Conservation (phyloP, 2,329 filamentous ascomycete genomes). For the Talaromyces sp. region DNA sequence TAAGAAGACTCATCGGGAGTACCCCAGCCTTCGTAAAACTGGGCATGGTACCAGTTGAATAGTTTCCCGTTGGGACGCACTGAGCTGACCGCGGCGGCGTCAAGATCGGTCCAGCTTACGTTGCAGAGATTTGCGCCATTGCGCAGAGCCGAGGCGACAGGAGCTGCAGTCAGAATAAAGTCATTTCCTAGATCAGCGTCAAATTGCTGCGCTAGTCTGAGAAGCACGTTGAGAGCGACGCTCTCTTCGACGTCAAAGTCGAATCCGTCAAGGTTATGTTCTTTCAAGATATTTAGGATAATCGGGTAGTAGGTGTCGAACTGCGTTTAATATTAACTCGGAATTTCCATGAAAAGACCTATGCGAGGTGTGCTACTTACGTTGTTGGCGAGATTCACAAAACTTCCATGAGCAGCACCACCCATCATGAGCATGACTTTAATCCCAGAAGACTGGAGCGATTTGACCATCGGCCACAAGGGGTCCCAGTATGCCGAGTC, state of each 20-base stretch:
- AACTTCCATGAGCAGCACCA: slow-evolving; percentile 48
- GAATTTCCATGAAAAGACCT: neutral
- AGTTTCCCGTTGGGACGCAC: slow-evolving; percentile 44
- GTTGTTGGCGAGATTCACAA: slow-evolving; percentile 25
- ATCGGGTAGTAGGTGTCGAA: slow-evolving; percentile 48
- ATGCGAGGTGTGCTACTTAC: slow-evolving; percentile 11
- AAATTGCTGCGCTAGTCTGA: slow-evolving; percentile 43
- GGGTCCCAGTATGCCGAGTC: slow-evolving; percentile 5
- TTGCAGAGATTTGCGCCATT: slow-evolving; percentile 54
- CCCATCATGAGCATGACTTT: slow-evolving; percentile 51
- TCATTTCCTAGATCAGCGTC: slow-evolving; percentile 56
- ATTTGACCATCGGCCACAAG: slow-evolving; percentile 46
- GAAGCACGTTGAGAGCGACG: slow-evolving; percentile 13
- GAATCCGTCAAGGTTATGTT: slow-evolving; percentile 36
- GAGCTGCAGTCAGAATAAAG: slow-evolving; percentile 65
- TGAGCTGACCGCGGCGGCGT: slow-evolving; percentile 35
- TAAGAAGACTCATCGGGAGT: slow-evolving; percentile 40
- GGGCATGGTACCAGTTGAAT: slow-evolving; percentile 72
- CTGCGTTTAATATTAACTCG: neutral
- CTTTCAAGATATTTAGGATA: slow-evolving; percentile 21
- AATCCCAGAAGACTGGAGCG: slow-evolving; percentile 45
- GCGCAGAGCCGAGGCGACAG: slow-evolving; percentile 61
- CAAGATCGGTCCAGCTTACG: slow-evolving; percentile 66
- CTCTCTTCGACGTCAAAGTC: slow-evolving; percentile 46
- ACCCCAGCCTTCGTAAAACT: slow-evolving; percentile 80